Percentiles rank a stretch among this genome's conserved stretches.
These are phyloP conservation scores for Penicillium janthinellum DNA, from an alignment of 2,329 filamentous ascomycete genomes.

Conservation along the genomic window DNA sequence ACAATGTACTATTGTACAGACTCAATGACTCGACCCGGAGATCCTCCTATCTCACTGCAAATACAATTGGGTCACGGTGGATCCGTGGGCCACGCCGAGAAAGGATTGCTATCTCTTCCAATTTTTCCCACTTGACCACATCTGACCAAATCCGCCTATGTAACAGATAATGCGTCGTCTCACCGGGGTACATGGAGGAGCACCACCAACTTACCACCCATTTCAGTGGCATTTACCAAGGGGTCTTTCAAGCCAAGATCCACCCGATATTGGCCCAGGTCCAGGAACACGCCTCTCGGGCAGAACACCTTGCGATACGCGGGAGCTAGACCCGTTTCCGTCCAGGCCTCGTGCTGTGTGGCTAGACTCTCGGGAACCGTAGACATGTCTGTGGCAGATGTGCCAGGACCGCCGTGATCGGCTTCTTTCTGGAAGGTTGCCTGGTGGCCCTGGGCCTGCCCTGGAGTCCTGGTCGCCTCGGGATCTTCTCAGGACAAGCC, in stretches of 20 bases:
- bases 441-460: background rate
- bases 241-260: background rate
- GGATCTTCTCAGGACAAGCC: background rate
- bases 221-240: background rate
- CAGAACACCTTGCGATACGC: background rate
- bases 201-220: background rate
- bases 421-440: slow-evolving; percentile 11
- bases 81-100: slow-evolving; percentile 15
- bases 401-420: slow-evolving; percentile 12
- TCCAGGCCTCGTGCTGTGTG: background rate
- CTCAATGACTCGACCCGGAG: background rate
- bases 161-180: slow-evolving; percentile 17
- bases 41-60: slow-evolving; percentile 4
- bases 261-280: background rate
- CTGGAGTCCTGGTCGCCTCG: background rate
- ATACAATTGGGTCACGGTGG: slow-evolving; percentile 17
- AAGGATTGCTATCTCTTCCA: slow-evolving; percentile 16
- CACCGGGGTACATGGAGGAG: background rate
- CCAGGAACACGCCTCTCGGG: background rate
- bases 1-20: background rate
- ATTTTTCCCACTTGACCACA: slow-evolving; percentile 5
- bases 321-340: slow-evolving; percentile 9
- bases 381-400: background rate
- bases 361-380: background rate
- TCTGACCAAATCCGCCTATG: slow-evolving; percentile 25